Evolutionary conservation across 371 early-diverging fungal genomes (phyloP), one percentile per base, ranked within the genome.

Genomic region (Sporodiniella umbellata): DNA sequence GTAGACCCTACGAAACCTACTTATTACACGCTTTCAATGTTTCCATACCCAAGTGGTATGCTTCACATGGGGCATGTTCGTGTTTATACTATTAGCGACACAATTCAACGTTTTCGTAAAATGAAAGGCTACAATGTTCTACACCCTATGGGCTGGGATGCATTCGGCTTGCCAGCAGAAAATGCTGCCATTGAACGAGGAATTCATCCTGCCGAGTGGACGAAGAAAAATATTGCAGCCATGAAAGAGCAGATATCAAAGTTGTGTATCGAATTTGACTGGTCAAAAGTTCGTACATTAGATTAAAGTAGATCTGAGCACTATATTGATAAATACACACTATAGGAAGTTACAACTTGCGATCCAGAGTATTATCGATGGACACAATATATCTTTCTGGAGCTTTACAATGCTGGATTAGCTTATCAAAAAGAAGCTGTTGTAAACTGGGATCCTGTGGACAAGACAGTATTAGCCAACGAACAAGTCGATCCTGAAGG

Each of bases 121-220:
- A 85, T 93, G 88, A 70, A 57, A 40, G 92, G 92, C 8, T 79
- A 80, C 53, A 69, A 85, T 39, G 90, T 87, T 62, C 58, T 95
- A 0, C 91, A 90, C 66, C 96, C 99, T 1, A 98, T 98, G 88
- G 99, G 98, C 4, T 98, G 98, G 91, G 99, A 99, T 65, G 95
- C 99, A 6, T 99, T 98, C 77, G 99, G 99, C 4, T 82, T 99
- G 11, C 99, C 99, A 0, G 98, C 97, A 11, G 99, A 99, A 64
- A 98, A 99, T 67, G 95, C 94, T 0, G 99, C 99, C 1, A 90
- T 95, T 28, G 92, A 94, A 58, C 81, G 91, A 14, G 80, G 83
- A 5, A 72, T 88, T 28, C 82, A 84, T 30, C 98, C 99, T 3
- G 67, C 70, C 3, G 85, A 85, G 14, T 95, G 96, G 96, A 95